Percentiles rank a stretch among this genome's conserved stretches.
Conservation (phyloP, 345 rosid species). For the Citrus mangshanensis region DNA sequence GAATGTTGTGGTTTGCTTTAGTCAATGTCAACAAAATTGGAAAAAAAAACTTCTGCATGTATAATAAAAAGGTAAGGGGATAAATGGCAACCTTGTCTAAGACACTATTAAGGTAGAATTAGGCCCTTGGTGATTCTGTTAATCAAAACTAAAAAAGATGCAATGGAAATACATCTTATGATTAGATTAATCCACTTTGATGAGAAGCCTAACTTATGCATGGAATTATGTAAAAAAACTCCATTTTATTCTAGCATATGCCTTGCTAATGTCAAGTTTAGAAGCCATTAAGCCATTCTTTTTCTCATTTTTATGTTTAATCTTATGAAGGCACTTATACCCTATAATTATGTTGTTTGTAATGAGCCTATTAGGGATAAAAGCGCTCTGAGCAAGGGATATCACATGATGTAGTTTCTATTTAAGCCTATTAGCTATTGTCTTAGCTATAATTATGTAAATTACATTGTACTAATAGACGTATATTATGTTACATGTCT, state of each 20-base stretch:
- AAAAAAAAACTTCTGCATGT: background rate
- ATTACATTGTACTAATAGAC: no score
- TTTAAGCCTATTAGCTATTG: no score
- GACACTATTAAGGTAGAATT: background rate
- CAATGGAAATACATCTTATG: background rate
- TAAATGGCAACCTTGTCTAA: background rate
- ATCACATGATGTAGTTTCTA: no score
- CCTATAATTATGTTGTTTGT: no score
- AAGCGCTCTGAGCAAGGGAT: no score
- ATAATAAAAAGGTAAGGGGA: background rate
- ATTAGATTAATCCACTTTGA: background rate
- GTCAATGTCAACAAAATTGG: fast-evolving
- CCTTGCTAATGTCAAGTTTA: background rate
- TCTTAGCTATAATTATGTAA: no score
- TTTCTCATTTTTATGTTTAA: no score
- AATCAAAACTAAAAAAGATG: background rate
- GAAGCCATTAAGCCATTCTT: background rate
- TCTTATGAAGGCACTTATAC: no score
- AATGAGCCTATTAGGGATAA: no score
- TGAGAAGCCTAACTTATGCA: background rate
- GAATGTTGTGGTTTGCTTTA: no score
- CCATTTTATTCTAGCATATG: background rate
- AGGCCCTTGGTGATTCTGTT: background rate
- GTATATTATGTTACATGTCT: no score
- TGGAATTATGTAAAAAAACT: no score